Percentiles rank a stretch among this genome's conserved stretches.
Evolutionary conservation across 805 yeast species (phyloP).

Genomic region (Blastobotrys chiropterorum): DNA sequence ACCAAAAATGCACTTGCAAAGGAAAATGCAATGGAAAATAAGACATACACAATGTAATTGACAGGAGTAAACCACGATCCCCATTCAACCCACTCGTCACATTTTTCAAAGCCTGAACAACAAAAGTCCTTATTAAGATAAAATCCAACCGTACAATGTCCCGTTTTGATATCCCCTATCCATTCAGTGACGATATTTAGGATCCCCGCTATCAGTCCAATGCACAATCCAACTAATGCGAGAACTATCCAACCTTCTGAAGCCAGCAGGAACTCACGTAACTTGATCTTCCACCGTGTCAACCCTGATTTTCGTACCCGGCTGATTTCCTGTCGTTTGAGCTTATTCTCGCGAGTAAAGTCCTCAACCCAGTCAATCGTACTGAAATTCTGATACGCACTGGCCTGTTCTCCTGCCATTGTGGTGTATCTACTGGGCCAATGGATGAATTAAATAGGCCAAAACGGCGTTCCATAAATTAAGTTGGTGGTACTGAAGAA

Average conservation of each 20-base stretch:
- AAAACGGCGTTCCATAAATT: background rate
- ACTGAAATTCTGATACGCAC: background rate
- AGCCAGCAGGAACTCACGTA: conserved; percentile 22
- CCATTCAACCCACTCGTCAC: conserved; percentile 71
- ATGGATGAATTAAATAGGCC: background rate
- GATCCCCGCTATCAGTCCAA: conserved; percentile 80
- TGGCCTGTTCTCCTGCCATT: background rate
- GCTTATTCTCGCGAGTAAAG: conserved; percentile 31
- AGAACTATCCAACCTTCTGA: conserved; percentile 67
- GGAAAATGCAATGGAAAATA: conserved; percentile 57
- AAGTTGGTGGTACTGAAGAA: background rate
- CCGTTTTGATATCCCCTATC: conserved; percentile 71
- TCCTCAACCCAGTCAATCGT: conserved; percentile 54
- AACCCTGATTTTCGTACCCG: background rate
- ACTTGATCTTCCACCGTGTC: conserved; percentile 4
- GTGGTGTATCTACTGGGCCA: background rate
- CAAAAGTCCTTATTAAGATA: conserved; percentile 73
- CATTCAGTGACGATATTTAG: conserved; percentile 81
- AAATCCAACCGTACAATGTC: conserved; percentile 67
- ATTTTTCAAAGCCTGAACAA: conserved; percentile 59
- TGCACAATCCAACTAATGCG: conserved; percentile 63
- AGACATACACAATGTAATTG: conserved; percentile 50
- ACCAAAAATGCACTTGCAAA: conserved; percentile 63
- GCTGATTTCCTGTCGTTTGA: conserved; percentile 13
- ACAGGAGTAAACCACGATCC: conserved; percentile 33